Base-by-base conservation (phyloP, 2,329 filamentous ascomycete genomes). In the Penicillium olsonii region DNA sequence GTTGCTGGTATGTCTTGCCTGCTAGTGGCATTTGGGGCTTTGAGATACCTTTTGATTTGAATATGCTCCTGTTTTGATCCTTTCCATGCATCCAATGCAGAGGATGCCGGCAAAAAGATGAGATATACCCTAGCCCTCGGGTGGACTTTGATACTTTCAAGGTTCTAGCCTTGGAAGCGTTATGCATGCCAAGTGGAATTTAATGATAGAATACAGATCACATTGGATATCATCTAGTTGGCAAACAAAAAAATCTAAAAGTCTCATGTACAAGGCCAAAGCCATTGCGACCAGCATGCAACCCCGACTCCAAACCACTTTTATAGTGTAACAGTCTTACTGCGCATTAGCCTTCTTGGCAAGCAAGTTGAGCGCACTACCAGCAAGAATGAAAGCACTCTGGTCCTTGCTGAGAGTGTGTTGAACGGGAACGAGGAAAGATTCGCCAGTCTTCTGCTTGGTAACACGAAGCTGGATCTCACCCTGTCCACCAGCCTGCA, bases 371-470 rank as follows among this genome's bases (percentile, higher is more conserved):
- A 99, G 72, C 35, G 94, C 94, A 70, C 90, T 96, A 3, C 94
- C 94, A 0, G 94, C 94, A 42, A 99, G 78, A 57, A 99, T 90
- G 67, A 97, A 99, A 0, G 82, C 85, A 53, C 89, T 89, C 78
- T 99, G 94, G 69, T 96, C 94, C 75, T 87, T 82, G 67, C 85
- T 95, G 54, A 99, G 80, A 11, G 89, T 90, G 69, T 96, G 92
- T 74, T 85, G 89, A n/a, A 91, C 91, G 40, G 84, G 82, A 51
- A 99, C 81, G 33, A 81, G 68, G 41, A 88, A 70, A 69, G 84
- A 82, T 68, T 87, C 83, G 8, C 88, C 88, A 24, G 71, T 75
- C 56, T 67, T 66, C 62, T 76, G 77, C 73, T 84, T 90, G 55
- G 71, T 81, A 15, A 91, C 84, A 55, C 75, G 75, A 49, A 97